Percentiles rank a stretch among this genome's conserved stretches.
Conservation (phyloP, 345 rosid species). For the Euphorbia lathyris region DNA sequence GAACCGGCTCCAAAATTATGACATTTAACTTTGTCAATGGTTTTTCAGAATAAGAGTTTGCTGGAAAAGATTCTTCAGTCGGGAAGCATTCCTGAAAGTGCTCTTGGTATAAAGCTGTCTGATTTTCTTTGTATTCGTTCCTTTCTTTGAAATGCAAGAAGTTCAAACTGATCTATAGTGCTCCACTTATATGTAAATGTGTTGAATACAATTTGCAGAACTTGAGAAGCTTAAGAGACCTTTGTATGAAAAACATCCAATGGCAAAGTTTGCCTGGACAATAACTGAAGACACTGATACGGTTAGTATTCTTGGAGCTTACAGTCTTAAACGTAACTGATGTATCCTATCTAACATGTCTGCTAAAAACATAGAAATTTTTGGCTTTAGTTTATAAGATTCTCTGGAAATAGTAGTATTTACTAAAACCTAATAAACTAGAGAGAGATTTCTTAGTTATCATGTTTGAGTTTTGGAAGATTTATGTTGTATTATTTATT, state of each 20-base stretch:
- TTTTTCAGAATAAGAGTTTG: slow-evolving; percentile 57
- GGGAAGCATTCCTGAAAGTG: slow-evolving; percentile 54
- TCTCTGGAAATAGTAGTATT: too few relatives aligned
- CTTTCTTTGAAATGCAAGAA: not conserved
- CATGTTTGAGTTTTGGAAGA: not conserved
- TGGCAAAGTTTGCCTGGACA: slow-evolving; percentile 91
- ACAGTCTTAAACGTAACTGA: not conserved
- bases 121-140: slow-evolving; percentile 14
- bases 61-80: slow-evolving; percentile 64
- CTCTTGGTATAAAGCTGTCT: slow-evolving; percentile 52
- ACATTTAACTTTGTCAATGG: not conserved
- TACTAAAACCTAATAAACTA: too few relatives aligned
- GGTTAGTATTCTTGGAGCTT: slow-evolving; percentile 40
- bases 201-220: slow-evolving; percentile 43
- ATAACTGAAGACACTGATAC: slow-evolving; percentile 78
- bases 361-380: too few relatives aligned
- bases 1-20: not conserved
- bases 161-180: slow-evolving; percentile 18
- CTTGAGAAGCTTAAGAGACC: slow-evolving; percentile 88
- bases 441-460: too few relatives aligned
- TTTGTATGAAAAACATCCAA: slow-evolving; percentile 89
- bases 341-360: slow-evolving; percentile 9
- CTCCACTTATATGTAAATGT: slow-evolving; percentile 4
- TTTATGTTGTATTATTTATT: not conserved
- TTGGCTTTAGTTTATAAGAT: too few relatives aligned